Percentiles rank a stretch among this genome's conserved stretches.
Conservation (phyloP, 1,139 yeast genomes). For the Yamadazyma atmosphaerica region DNA sequence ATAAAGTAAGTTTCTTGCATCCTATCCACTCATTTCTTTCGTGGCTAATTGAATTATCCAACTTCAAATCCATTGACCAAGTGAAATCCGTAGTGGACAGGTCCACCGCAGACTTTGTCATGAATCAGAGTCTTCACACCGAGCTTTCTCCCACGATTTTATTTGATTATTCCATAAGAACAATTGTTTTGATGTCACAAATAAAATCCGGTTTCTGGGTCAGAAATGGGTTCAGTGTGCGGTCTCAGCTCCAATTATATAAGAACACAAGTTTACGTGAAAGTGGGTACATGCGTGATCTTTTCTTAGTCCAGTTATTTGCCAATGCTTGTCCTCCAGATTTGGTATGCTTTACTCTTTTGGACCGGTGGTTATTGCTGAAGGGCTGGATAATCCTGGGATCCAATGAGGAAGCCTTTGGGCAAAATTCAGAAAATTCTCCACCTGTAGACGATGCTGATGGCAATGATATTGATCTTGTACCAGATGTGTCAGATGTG, state of each 20-base stretch:
- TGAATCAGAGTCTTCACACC: slow-evolving; percentile 2
- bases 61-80: slow-evolving; percentile 25
- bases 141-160: slow-evolving; percentile 26
- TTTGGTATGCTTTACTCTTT: slow-evolving; percentile 55
- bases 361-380: slow-evolving; percentile 71
- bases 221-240: slow-evolving; percentile 63
- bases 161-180: slow-evolving; percentile 76
- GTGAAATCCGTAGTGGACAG: slow-evolving; percentile 18
- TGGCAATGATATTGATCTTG: background rate
- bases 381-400: slow-evolving; percentile 38
- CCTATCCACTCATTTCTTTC: slow-evolving; percentile 77
- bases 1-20: slow-evolving; percentile 70
- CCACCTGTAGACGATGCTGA: no score
- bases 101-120: background rate
- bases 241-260: slow-evolving; percentile 79
- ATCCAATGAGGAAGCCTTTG: slow-evolving; percentile 1
- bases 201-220: slow-evolving; percentile 63
- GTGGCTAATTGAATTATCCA: slow-evolving; percentile 63
- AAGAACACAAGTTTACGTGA: slow-evolving; percentile 82
- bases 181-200: slow-evolving; percentile 58
- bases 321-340: slow-evolving; percentile 60
- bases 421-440: background rate
- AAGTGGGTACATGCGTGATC: slow-evolving; percentile 74
- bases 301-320: slow-evolving; percentile 69
- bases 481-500: no score